Conservation (phyloP, 768 basidiomycete species). For the Collybia nuda region DNA sequence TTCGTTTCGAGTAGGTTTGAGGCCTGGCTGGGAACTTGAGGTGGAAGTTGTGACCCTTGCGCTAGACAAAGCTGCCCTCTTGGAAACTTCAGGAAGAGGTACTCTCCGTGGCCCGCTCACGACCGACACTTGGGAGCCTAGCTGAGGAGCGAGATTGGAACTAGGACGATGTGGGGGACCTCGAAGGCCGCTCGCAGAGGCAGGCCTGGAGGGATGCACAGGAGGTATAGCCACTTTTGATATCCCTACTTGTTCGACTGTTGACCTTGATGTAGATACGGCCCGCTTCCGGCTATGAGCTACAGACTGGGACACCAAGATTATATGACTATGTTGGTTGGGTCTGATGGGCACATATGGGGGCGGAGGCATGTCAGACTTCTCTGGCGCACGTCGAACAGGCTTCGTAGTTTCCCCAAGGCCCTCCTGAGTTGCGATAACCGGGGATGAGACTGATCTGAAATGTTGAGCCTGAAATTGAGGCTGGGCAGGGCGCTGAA, state of each 20-base stretch:
- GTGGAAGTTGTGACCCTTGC: too few species aligned
- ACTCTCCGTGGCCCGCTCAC: conserved; percentile 24
- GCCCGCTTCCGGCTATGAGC: conserved; percentile 10
- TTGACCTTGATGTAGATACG: conserved; percentile 2
- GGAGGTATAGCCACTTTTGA: neutral
- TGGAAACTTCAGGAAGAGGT: conserved; percentile 12
- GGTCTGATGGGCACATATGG: conserved; percentile 27
- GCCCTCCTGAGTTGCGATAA: conserved; percentile 11
- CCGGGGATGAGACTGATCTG: conserved; percentile 26
- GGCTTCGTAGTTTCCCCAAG: conserved; percentile 12
- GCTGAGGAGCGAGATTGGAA: neutral
- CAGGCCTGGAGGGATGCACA: conserved; percentile 8
- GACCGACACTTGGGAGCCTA: conserved; percentile 2
- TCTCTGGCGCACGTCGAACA: conserved; percentile 17
- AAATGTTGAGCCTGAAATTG: conserved; percentile 12
- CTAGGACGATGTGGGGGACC: conserved; percentile 8
- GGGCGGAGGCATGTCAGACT: conserved; percentile 21
- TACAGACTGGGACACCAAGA: conserved; percentile 10
- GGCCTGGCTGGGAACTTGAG: too few species aligned
- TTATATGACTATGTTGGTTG: conserved; percentile 13
- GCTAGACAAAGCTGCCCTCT: too few species aligned
- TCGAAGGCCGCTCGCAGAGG: conserved; percentile 9
- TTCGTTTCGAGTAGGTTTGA: too few species aligned
- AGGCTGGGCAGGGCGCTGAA: conserved; percentile 12
- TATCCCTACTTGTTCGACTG: conserved; percentile 3